Base-by-base conservation (phyloP, 495 filamentous ascomycete genomes). In the Aspergillus avenaceus region DNA sequence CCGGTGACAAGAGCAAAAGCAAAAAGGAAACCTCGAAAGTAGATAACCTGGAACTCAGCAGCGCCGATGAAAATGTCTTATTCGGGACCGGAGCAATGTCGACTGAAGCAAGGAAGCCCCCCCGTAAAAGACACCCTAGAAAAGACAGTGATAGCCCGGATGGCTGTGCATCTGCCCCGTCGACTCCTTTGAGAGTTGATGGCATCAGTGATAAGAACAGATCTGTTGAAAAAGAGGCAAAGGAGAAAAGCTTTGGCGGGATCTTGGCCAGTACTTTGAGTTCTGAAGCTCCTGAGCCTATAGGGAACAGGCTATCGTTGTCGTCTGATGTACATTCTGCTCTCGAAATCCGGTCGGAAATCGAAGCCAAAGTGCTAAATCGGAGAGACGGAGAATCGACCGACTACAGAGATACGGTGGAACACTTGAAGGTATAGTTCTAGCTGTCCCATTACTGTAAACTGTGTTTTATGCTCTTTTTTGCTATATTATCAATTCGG, bases 341-440 rank as follows among this genome's bases (percentile, higher is more conserved):
- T 29, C 63, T 66, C n/a, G 69, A 75, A 29, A 62, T 64, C 3
- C 61, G 67, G 19, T 73, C 70, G 5, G 72, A 75, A 50, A 58
- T 62, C 41, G 70, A n/a, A n/a, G n/a, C n/a, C n/a, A n/a, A n/a
- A n/a, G n/a, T n/a, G n/a, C n/a, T n/a, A n/a, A n/a, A n/a, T n/a
- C 63, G 73, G 41, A 58, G 54, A 47, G 67, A 73, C 41, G 72
- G 66, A 41, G 69, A 68, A 12, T 65, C 61, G 53, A 51, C 61
- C 51, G 72, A 68, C 16, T 65, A 59, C 23, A 66, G 66, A 19
- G 48, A 61, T 56, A 31, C 52, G 54, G 47, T 51, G 59, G 58
- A 53, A 38, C 64, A 58, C 61, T 66, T 67, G 64, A 76, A 76
- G 72, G 72, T 76, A 76, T 74, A 72, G 64, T 64, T 62, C 51